Evolutionary conservation across 257 asterid species (phyloP).

Genomic region (Leonotis leonurus): DNA sequence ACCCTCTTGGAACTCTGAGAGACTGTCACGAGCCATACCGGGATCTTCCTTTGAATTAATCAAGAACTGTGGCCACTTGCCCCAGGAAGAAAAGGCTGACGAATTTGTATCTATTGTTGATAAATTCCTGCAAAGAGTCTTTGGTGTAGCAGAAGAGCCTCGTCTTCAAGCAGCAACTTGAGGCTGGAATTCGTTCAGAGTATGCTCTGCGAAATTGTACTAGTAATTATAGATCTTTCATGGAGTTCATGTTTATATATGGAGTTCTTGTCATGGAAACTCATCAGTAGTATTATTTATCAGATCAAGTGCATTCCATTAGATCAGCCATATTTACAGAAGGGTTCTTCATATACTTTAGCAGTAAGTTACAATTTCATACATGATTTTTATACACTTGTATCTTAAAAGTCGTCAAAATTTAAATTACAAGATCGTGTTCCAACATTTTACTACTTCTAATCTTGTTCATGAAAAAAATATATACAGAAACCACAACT

Average conservation of each 20-base stretch:
- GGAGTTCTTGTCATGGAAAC: not conserved
- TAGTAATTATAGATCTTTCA: not conserved
- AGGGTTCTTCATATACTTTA: not conserved
- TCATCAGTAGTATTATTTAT: not conserved
- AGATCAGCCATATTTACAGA: not conserved
- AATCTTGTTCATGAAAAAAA: too few species aligned
- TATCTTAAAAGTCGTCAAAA: too few species aligned
- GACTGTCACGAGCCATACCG: conserved; percentile 74
- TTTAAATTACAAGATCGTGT: too few species aligned
- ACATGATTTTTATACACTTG: too few species aligned
- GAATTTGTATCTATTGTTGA: conserved; percentile 70
- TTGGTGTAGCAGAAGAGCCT: conserved; percentile 43
- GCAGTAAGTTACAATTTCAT: too few species aligned
- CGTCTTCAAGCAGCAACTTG: conserved; percentile 43
- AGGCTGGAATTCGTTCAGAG: conserved; percentile 15
- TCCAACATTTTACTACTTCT: too few species aligned
- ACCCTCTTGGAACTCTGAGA: conserved; percentile 80
- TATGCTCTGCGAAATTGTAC: too few species aligned
- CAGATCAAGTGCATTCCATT: not conserved
- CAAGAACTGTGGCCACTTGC: conserved; percentile 89
- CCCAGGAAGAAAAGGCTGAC: conserved; percentile 83
- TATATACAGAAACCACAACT: too few species aligned
- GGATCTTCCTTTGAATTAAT: conserved; percentile 64
- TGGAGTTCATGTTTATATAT: not conserved
- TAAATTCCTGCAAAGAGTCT: conserved; percentile 44